A percentile compares a stretch with the other conserved stretches of the same genome.
Conservation (phyloP, 768 basidiomycete species). For the Mycena vulgaris region DNA sequence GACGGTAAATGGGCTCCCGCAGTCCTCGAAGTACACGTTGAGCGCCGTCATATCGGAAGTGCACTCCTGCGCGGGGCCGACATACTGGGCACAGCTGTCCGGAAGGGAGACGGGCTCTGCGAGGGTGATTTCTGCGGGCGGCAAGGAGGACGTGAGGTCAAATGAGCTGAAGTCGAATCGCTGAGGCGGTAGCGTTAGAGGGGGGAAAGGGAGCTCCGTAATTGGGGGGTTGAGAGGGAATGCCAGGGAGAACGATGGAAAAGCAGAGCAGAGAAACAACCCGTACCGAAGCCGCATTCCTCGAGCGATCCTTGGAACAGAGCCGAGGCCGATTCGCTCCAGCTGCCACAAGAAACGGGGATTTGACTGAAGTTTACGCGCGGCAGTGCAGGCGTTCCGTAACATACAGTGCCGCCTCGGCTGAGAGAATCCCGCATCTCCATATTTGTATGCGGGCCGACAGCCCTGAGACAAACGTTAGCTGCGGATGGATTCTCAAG, state of each 20-base stretch:
- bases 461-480: too few relatives aligned
- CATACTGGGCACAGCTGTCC: conserved; percentile 33
- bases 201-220: background rate
- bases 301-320: too few relatives aligned
- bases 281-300: background rate
- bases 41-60: background rate
- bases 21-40: background rate
- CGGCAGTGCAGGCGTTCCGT: too few relatives aligned
- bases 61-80: conserved; percentile 17
- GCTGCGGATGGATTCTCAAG: too few relatives aligned
- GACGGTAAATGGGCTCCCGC: conserved; percentile 27
- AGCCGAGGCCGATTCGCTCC: too few relatives aligned
- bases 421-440: too few relatives aligned
- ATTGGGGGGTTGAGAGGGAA: background rate
- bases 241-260: background rate
- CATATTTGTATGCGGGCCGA: too few relatives aligned
- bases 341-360: too few relatives aligned
- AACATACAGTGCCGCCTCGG: too few relatives aligned
- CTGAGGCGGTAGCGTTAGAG: background rate
- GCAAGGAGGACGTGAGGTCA: conserved; percentile 6
- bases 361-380: too few relatives aligned
- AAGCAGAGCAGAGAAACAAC: background rate
- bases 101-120: conserved; percentile 8
- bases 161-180: background rate
- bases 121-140: background rate